Base-by-base conservation (phyloP, 106 monocot species). In the Acorus calamus region DNA sequence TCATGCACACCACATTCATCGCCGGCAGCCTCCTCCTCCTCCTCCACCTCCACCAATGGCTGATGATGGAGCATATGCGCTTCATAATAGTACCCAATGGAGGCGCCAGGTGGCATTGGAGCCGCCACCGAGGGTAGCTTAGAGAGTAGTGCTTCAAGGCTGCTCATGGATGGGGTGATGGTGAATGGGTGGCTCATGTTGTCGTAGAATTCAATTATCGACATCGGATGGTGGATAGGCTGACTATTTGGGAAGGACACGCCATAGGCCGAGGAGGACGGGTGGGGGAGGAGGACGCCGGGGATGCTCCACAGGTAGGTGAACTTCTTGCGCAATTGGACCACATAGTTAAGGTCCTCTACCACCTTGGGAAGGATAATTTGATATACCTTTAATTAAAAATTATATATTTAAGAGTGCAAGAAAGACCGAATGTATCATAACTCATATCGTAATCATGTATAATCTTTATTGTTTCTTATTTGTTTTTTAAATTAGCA, bases 231-330 rank as follows among this genome's bases (percentile, higher is more conserved):
- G 11, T 14, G 2, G 8, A 9, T 14, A 12, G 56, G 71, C 84
- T 77, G 77, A 5, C 59, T 51, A 43, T 66, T 54, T 14, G 67
- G 11, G 4, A 55, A 56, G 53, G 44, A 42, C 51, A 14, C 6
- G 0, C 72, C 60, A 1, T 28, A 28, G 28, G 28, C 28, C 28
- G 28, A 28, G 28, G 28, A 81, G 2, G 98, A 99, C 0, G 98
- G 92, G 70, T 99, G 98, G 0, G 98, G 98, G 4, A 99, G 83
- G 57, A 99, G 78, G 14, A 99, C 88, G 6, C 98, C 98, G 0
- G 98, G 98, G 69, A 99, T 99, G 85, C 85, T 92, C 65, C 92
- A 91, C 2, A 99, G 74, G 79, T 86, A 99, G 64, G 71, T 69
- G 73, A 99, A 99, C 73, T 83, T 92, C 75, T 87, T 87, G 12